Base-by-base conservation (phyloP, 352 stramenopile species). In the Phytophthora fragariaefolia region DNA sequence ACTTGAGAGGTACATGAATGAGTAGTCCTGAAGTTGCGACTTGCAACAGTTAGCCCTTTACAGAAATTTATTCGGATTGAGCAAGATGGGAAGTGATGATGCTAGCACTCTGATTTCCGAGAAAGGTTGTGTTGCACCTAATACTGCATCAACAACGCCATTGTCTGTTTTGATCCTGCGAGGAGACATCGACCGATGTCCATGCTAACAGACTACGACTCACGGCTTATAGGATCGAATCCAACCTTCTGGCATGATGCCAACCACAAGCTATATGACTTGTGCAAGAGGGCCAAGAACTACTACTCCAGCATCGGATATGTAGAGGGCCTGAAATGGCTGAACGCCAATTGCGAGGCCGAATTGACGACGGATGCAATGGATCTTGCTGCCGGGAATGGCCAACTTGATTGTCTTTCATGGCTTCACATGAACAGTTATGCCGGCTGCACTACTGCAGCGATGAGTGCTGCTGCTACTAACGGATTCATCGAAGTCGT, bases 341-440 rank as follows among this genome's bases (percentile, higher is more conserved):
- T 63, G 56, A 45, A 56, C 30, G 12, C 30, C 4, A 48, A 56
- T 18, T 56, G 54, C 18, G 43, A 62, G 27, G 42, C 42, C 9
- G 42, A 52, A 28, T 17, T 53, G 30, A 62, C 54, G 3, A 51
- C 54, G 3, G 26, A 46, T 9, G 54, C 28, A 9, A 46, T 62
- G 54, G 43, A 54, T 46, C 22, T 7, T 38, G 53, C 53, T 27
- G 53, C 53, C 17, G 30, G 36, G 32, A 26, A 15, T 27, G 63
- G 56, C 6, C 13, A 46, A 2, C n/a, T 51, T 17, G 10, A 28
- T 3, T 1, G 28, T 6, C 18, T 51, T 9, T 13, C 42, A n/a
- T 57, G 58, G 58, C 26, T 65, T 8, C 34, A 58, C 26, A 13
- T 32, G 17, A 22, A 58, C 20, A 23, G 47, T 3, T 10, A 18